Evolutionary conservation across 31 red algal genomes (phyloP).

Genomic region (Odonthalia washingtoniensis): DNA sequence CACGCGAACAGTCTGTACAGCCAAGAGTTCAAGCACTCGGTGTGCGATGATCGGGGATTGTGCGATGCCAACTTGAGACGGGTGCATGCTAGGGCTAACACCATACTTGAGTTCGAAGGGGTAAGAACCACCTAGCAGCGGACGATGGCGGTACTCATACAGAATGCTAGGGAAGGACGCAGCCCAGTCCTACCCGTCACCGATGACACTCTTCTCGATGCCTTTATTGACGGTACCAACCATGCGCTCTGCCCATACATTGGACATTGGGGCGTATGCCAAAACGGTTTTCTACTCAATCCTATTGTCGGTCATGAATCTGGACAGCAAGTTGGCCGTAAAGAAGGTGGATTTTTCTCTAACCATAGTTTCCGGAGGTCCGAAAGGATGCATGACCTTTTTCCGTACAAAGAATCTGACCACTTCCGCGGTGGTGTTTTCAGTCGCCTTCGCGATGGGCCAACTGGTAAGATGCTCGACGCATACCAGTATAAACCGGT

Average conservation of each 20-base stretch:
- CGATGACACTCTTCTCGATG: background rate
- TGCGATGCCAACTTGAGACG: background rate
- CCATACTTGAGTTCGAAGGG: constrained; percentile 16
- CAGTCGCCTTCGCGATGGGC: background rate
- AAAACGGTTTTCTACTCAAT: background rate
- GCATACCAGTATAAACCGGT: constrained; percentile 4
- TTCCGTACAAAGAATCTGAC: background rate
- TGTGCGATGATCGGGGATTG: background rate
- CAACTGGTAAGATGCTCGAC: constrained; percentile 23
- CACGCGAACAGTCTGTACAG: background rate
- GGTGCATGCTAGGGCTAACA: background rate
- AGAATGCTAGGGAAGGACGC: background rate
- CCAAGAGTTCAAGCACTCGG: background rate
- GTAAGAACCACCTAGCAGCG: background rate
- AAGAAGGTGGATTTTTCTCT: background rate
- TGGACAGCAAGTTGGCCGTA: background rate
- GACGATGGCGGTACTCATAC: background rate
- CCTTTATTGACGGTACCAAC: constrained; percentile 13
- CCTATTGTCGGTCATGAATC: background rate
- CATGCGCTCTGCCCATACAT: constrained; percentile 12
- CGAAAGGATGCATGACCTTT: background rate
- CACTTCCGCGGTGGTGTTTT: background rate
- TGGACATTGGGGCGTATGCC: constrained; percentile 11
- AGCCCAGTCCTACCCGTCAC: background rate
- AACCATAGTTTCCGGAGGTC: background rate